Evolutionary conservation across 2,329 filamentous ascomycete species (phyloP).

Genomic region (Arthrobotrys conoides): DNA sequence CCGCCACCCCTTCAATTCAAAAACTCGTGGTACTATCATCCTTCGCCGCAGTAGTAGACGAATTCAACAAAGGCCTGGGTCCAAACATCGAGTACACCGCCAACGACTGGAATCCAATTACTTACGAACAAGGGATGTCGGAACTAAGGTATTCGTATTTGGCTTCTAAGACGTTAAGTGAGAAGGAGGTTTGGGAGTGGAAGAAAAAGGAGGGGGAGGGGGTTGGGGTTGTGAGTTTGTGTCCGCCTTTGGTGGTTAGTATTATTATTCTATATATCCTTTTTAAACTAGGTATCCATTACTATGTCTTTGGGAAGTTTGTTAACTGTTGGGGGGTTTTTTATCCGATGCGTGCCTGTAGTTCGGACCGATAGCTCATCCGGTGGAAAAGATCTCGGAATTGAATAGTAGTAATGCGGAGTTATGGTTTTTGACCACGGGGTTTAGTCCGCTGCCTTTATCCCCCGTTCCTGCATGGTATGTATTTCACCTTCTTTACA

Average conservation of each 20-base stretch:
- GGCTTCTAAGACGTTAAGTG: conserved; percentile 64
- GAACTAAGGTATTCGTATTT: conserved; percentile 66
- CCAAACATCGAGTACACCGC: conserved; percentile 71
- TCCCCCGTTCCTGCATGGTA: conserved; percentile 68
- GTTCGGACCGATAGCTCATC: conserved; percentile 69
- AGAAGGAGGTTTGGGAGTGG: conserved; percentile 55
- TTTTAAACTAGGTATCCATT: no score
- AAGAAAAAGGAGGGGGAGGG: conserved; percentile 6
- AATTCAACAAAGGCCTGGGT: conserved; percentile 70
- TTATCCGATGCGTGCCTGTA: conserved; percentile 24
- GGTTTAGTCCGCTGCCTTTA: conserved; percentile 66
- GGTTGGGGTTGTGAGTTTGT: conserved; percentile 40
- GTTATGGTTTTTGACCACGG: conserved; percentile 68
- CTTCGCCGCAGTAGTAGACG: conserved; percentile 76
- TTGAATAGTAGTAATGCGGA: conserved; percentile 69
- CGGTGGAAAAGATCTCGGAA: conserved; percentile 65
- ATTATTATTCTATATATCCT: background rate
- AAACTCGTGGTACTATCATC: conserved; percentile 75
- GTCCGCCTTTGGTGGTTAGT: conserved; percentile 46
- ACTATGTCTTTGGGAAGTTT: background rate
- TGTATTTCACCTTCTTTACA: background rate
- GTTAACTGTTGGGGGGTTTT: background rate
- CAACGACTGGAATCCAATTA: conserved; percentile 74
- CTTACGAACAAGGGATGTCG: conserved; percentile 69
- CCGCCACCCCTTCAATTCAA: conserved; percentile 65